These are phyloP conservation scores for Syzygium syzygioides DNA, from an alignment of 441 rosid species.

Conservation along the genomic window DNA sequence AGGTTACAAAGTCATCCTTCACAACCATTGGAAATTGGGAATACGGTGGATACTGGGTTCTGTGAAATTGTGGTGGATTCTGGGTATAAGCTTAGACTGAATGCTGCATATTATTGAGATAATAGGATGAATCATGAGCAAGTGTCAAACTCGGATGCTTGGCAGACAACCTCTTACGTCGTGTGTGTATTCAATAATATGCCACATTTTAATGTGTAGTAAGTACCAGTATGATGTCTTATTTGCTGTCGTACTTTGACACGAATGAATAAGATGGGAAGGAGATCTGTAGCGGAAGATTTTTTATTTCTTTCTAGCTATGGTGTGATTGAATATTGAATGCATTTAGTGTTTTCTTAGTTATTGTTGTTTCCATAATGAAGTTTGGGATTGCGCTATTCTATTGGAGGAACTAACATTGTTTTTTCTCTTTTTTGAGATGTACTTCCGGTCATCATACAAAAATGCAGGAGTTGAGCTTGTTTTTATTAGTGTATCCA, in stretches of 20 bases:
- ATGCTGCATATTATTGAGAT: background rate
- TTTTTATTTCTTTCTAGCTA: background rate
- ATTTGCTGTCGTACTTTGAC: background rate
- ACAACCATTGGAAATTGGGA: background rate
- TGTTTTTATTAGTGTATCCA: constrained; percentile 25
- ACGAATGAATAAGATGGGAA: background rate
- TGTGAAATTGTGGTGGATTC: background rate
- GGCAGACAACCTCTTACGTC: background rate
- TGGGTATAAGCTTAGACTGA: background rate
- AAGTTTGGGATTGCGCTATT: background rate
- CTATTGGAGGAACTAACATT: constrained; percentile 76
- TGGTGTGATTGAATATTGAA: background rate
- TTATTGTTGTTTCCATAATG: background rate
- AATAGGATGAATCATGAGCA: background rate
- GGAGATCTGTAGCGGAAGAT: background rate
- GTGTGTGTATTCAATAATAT: background rate
- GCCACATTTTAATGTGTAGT: background rate
- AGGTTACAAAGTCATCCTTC: background rate
- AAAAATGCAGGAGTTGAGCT: constrained; percentile 83
- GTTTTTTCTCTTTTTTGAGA: constrained; percentile 97
- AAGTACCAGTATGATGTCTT: background rate
- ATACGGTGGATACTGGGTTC: background rate
- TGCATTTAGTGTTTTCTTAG: background rate
- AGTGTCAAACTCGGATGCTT: background rate
- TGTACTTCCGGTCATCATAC: constrained; percentile 78